These are phyloP conservation scores for Tulasnella sp. DNA, from an alignment of 768 basidiomycete genomes.

Conservation along the genomic window DNA sequence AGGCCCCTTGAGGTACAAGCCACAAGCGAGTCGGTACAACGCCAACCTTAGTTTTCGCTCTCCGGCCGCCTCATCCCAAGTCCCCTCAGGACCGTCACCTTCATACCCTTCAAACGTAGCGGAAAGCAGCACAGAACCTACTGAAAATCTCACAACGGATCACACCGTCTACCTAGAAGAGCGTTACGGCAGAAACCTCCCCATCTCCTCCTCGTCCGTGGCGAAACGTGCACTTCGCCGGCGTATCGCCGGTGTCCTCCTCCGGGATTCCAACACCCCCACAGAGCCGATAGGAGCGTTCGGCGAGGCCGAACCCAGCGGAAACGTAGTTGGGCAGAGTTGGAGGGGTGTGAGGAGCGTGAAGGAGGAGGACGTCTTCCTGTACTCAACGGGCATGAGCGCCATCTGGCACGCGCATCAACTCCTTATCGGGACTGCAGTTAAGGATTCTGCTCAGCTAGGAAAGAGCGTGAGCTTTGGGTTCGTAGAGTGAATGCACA, in stretches of 20 bases:
- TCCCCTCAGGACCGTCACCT: neutral
- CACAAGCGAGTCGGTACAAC: too few species aligned
- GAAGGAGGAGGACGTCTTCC: slow-evolving; percentile 76
- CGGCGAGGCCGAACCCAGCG: slow-evolving; percentile 20
- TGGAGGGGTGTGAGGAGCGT: slow-evolving; percentile 57
- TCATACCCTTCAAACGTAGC: neutral
- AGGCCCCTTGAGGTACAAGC: neutral
- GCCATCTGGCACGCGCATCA: slow-evolving; percentile 91
- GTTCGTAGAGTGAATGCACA: slow-evolving; percentile 55
- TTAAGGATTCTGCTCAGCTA: slow-evolving; percentile 24
- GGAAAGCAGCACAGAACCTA: too few species aligned
- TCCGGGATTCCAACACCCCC: slow-evolving; percentile 43
- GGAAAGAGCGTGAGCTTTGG: slow-evolving; percentile 92
- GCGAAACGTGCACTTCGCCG: slow-evolving; percentile 83
- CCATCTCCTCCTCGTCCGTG: slow-evolving; percentile 53
- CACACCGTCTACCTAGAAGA: slow-evolving; percentile 78
- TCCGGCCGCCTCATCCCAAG: neutral
- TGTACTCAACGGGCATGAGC: slow-evolving; percentile 82
- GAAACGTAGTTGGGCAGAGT: slow-evolving; percentile 44
- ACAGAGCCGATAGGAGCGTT: slow-evolving; percentile 17
- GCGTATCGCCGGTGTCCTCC: slow-evolving; percentile 75
- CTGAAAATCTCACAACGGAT: slow-evolving; percentile 49
- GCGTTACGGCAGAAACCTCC: slow-evolving; percentile 85
- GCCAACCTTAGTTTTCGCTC: neutral
- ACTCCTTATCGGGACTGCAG: slow-evolving; percentile 40